These are phyloP conservation scores for Neurospora sp. DNA, from an alignment of 495 filamentous ascomycete species.

Conservation along the genomic window DNA sequence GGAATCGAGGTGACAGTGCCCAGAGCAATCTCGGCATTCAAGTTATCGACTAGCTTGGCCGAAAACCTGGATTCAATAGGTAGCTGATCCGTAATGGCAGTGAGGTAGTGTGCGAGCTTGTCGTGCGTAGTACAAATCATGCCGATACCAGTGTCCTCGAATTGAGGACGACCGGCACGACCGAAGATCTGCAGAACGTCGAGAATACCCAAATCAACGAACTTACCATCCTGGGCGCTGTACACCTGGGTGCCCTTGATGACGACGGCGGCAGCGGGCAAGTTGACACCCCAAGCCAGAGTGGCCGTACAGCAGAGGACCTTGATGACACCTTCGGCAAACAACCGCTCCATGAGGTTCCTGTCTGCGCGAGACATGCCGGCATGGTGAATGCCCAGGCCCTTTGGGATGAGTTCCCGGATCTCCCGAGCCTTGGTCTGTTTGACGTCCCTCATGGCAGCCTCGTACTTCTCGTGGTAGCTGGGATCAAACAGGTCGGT, in stretches of 20 bases:
- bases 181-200: slow-evolving; percentile 98
- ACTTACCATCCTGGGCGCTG: slow-evolving; percentile 90
- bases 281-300: slow-evolving; percentile 96
- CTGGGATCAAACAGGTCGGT: slow-evolving; percentile 74
- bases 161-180: slow-evolving; percentile 93
- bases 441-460: slow-evolving; percentile 71
- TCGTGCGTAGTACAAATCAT: slow-evolving; percentile 95
- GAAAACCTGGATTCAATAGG: slow-evolving; percentile 95
- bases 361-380: slow-evolving; percentile 89
- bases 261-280: slow-evolving; percentile 91
- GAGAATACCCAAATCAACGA: slow-evolving; percentile 91
- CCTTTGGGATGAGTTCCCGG: slow-evolving; percentile 77
- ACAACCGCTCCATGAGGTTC: slow-evolving; percentile 86
- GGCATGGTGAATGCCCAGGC: slow-evolving; percentile 90
- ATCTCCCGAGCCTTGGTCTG: slow-evolving; percentile 74
- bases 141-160: slow-evolving; percentile 89
- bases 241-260: slow-evolving; percentile 98
- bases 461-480: slow-evolving; percentile 56
- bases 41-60: slow-evolving; percentile 81
- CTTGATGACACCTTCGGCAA: slow-evolving; percentile 78
- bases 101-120: slow-evolving; percentile 83
- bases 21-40: slow-evolving; percentile 90
- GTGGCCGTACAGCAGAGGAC: slow-evolving; percentile 98
- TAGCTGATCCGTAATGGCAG: slow-evolving; percentile 86
- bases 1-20: slow-evolving; percentile 92